These are phyloP conservation scores for Coemansia sp. DNA, from an alignment of 192 early-diverging fungal species.

Conservation along the genomic window DNA sequence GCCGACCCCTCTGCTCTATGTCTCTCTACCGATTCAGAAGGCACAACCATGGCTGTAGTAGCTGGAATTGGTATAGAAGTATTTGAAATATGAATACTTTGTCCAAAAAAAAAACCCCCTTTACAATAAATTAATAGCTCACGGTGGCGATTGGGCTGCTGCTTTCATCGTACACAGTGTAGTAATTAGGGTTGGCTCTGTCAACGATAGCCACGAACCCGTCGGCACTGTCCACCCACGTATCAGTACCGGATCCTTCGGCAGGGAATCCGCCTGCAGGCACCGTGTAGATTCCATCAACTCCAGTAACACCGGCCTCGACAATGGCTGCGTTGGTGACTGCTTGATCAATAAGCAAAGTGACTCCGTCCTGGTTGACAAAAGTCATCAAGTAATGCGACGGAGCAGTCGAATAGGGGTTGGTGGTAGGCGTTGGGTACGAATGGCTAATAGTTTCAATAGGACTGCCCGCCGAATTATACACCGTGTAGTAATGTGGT, in stretches of 20 bases:
- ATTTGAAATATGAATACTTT: constrained; percentile 21
- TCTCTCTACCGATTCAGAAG: neutral
- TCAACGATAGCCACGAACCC: constrained; percentile 19
- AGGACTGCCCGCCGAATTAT: constrained; percentile 13
- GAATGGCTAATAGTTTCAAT: constrained; percentile 16
- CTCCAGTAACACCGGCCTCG: constrained; percentile 5
- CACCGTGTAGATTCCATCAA: constrained; percentile 32
- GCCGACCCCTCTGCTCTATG: constrained; percentile 59
- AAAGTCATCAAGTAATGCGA: constrained; percentile 33
- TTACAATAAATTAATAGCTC: neutral
- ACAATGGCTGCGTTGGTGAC: constrained; percentile 12
- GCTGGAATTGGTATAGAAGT: constrained; percentile 61
- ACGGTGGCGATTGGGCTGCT: constrained; percentile 10
- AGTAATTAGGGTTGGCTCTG: constrained; percentile 21
- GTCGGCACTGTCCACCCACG: constrained; percentile 33
- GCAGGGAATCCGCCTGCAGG: constrained; percentile 6
- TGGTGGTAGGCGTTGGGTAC: neutral
- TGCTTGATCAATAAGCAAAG: constrained; percentile 24
- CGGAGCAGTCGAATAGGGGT: neutral
- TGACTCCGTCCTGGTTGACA: constrained; percentile 12
- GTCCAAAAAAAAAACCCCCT: constrained; percentile 2
- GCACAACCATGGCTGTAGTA: constrained; percentile 28
- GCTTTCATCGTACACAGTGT: constrained; percentile 21
- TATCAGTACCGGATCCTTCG: constrained; percentile 5
- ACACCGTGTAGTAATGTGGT: constrained; percentile 29